Conservation (phyloP, 2,329 filamentous ascomycete genomes). For the Aureobasidium sp. region DNA sequence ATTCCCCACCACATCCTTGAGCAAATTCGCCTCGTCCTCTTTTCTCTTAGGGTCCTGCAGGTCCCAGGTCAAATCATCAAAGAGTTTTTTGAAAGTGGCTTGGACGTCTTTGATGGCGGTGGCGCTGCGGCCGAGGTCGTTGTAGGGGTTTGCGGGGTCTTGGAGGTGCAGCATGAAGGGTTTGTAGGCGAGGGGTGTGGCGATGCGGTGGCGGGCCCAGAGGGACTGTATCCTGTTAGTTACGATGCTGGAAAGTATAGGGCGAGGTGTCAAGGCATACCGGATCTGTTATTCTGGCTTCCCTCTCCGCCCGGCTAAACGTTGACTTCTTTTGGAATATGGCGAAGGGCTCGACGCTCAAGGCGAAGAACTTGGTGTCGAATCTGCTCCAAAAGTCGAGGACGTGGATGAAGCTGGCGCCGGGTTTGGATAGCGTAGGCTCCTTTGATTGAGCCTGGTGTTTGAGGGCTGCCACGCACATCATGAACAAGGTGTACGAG, state of each 20-base stretch:
- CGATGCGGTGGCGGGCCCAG: conserved; percentile 9
- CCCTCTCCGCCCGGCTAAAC: neutral
- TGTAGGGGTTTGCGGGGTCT: conserved; percentile 52
- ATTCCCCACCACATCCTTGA: conserved; percentile 24
- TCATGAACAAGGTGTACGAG: conserved; percentile 50
- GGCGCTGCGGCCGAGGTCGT: conserved; percentile 49
- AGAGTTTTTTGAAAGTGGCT: conserved; percentile 25
- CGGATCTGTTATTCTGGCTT: neutral
- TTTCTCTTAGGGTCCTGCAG: neutral
- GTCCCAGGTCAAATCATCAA: conserved; percentile 11
- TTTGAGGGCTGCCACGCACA: conserved; percentile 49
- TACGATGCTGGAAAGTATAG: too few species aligned
- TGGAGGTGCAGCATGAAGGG: conserved; percentile 47
- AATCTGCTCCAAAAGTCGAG: conserved; percentile 45
- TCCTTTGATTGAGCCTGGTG: conserved; percentile 15
- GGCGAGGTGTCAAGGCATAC: too few species aligned
- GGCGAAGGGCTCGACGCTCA: conserved; percentile 43
- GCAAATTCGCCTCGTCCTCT: conserved; percentile 14
- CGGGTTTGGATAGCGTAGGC: neutral
- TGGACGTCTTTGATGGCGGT: conserved; percentile 46
- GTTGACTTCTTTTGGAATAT: conserved; percentile 34
- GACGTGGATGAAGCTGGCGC: conserved; percentile 40
- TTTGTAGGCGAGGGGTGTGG: conserved; percentile 23
- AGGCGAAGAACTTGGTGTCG: conserved; percentile 39
- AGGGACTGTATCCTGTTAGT: conserved; percentile 25